Percentiles rank a stretch among this genome's conserved stretches.
Conservation (phyloP, 208 protist genomes). For the Acanthamoeba healyi region DNA sequence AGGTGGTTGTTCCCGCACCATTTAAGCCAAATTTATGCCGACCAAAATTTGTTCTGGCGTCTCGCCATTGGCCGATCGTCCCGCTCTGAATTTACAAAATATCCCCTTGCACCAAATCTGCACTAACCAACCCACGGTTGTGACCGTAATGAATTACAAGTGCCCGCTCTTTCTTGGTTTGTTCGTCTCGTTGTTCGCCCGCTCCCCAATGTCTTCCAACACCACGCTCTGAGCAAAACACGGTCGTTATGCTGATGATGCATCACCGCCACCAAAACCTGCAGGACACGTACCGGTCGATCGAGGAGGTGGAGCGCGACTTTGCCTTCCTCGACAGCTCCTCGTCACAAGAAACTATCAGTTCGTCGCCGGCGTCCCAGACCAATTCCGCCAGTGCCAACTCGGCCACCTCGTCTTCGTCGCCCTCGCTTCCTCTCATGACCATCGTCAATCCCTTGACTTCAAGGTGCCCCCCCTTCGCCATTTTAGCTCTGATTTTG, state of each 20-base stretch:
- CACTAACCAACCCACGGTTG: neutral
- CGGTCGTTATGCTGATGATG: neutral
- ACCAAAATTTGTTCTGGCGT: too few species aligned
- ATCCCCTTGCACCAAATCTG: neutral
- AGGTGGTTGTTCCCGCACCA: too few species aligned
- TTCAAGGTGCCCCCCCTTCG: neutral
- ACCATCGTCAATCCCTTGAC: neutral
- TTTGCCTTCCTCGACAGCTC: constrained; percentile 58
- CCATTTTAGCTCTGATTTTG: neutral
- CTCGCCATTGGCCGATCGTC: neutral
- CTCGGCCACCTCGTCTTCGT: neutral
- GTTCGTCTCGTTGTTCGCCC: too few species aligned
- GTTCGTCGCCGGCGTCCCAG: neutral
- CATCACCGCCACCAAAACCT: neutral
- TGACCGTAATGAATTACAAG: neutral
- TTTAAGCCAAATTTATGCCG: too few species aligned
- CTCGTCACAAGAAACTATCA: neutral
- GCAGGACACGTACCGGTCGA: constrained; percentile 34
- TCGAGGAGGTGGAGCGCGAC: constrained; percentile 60
- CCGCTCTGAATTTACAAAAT: neutral
- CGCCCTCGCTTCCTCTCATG: neutral
- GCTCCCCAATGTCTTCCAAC: too few species aligned
- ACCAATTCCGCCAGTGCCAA: neutral
- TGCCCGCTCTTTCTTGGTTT: too few species aligned
- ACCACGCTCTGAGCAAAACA: too few species aligned